Evolutionary conservation across 108 stramenopile species (phyloP), one percentile per base, ranked within the genome.

Genomic region (Nitzschia sp.): DNA sequence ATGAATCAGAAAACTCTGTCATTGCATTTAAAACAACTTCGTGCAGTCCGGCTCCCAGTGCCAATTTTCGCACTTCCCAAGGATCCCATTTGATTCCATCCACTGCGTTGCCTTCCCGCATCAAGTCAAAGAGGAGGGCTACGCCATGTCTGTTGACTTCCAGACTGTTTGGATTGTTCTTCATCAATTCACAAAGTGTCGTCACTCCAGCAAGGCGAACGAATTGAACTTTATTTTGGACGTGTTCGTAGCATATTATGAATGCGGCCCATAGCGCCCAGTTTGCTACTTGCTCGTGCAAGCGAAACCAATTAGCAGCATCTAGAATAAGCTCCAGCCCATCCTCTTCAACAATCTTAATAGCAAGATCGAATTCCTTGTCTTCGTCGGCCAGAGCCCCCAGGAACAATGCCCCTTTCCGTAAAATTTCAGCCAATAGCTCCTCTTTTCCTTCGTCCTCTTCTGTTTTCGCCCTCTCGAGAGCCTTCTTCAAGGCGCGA

Each of bases 251-350:
- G 47, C 80, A 82, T 32, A 87, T 38, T 2, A 57, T 72, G 31
- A 87, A 87, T 13, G 77, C 66, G 2, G 86, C 77, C 86, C 86
- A 87, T 26, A 87, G 58, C 28, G 73, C 57, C 86, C 86, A 87
- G 51, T 82, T 84, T 24, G 57, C 65, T 36, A 87, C 81, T 6
- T 82, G 82, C 48, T 72, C 70, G 46, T 87, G 86, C 31, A 66
- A 64, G 32, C 86, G 66, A 54, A 68, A 87, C 86, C 86, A 87
- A 48, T 82, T 70, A 18, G 71, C 74, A 25, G 77, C 68, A 55
- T 82, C 72, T 15, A 83, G 45, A 19, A 83, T 76, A 31, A 66
- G 31, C 28, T 80, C 75, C 25, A 84, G 38, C 35, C 80, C 86
- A 53, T 62, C 83, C 25, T 78, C 81, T 35, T 83, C 77, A 1